phyloP scores from a whole-genome alignment of 495 filamentous ascomycete genomes.

The Aspergillus baeticus region DNA sequence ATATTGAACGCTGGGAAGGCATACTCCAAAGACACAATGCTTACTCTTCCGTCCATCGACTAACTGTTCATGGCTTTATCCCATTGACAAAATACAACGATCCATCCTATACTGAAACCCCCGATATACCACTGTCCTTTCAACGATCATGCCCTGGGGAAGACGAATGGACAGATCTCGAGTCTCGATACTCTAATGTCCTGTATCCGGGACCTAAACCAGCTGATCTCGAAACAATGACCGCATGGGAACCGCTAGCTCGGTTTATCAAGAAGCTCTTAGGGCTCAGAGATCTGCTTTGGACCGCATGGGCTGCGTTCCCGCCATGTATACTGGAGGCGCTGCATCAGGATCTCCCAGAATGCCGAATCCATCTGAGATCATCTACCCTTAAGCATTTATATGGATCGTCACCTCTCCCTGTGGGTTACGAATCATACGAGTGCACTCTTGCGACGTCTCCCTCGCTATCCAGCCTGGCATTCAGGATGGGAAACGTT shows the following conservation, averaged over 20 bases:
- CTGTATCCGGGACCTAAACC: neutral
- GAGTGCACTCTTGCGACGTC: conserved; percentile 3
- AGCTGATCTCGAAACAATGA: neutral
- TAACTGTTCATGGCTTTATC: neutral
- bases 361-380: conserved; percentile 1
- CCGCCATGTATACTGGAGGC: conserved; percentile 6
- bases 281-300: conserved; percentile 3
- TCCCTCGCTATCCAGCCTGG: neutral
- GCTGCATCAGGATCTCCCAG: neutral
- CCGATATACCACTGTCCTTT: neutral
- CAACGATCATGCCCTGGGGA: neutral
- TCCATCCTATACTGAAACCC: conserved; percentile 1
- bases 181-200: neutral
- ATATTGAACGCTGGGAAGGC: neutral
- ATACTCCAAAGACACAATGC: conserved; percentile 4
- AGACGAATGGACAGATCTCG: conserved; percentile 2
- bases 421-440: neutral
- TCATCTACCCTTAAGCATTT: neutral
- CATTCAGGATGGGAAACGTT: neutral
- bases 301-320: neutral
- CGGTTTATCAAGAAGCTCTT: neutral
- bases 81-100: conserved; percentile 1
- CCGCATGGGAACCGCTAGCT: conserved; percentile 2
- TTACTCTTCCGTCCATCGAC: conserved; percentile 2
- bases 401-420: neutral